phyloP scores from a whole-genome alignment of 2,329 filamentous ascomycete species.

The Neofusicoccum ribis region DNA sequence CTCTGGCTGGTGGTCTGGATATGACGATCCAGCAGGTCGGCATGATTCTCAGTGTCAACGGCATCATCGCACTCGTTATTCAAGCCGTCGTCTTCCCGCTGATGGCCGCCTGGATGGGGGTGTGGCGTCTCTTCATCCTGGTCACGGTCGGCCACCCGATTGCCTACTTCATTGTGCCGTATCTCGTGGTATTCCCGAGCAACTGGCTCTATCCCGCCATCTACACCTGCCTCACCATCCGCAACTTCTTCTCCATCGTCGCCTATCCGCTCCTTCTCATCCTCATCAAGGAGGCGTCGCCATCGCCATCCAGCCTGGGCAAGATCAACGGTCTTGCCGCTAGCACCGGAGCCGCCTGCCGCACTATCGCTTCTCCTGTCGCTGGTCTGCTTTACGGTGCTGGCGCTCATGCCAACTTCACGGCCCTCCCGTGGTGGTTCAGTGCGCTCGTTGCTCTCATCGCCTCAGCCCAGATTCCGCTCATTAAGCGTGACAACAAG shows the following conservation, averaged over 20 bases:
- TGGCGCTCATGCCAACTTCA: slow-evolving; percentile 58
- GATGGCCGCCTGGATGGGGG: slow-evolving; percentile 62
- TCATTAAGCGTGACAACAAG: slow-evolving; percentile 52
- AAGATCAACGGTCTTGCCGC: slow-evolving; percentile 73
- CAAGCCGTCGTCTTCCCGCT: slow-evolving; percentile 71
- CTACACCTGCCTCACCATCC: slow-evolving; percentile 64
- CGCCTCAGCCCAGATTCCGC: slow-evolving; percentile 58
- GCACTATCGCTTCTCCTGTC: slow-evolving; percentile 69
- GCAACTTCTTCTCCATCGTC: slow-evolving; percentile 68
- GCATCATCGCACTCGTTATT: slow-evolving; percentile 69
- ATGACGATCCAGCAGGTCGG: slow-evolving; percentile 67
- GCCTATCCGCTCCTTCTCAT: slow-evolving; percentile 69
- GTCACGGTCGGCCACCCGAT: slow-evolving; percentile 67
- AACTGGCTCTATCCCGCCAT: slow-evolving; percentile 60
- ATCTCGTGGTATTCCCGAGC: slow-evolving; percentile 60
- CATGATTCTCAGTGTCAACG: slow-evolving; percentile 68
- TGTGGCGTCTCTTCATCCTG: slow-evolving; percentile 66
- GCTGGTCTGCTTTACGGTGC: slow-evolving; percentile 67
- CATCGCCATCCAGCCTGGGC: slow-evolving; percentile 62
- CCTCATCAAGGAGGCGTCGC: slow-evolving; percentile 70
- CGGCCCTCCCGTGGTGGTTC: slow-evolving; percentile 64
- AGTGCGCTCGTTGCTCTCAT: slow-evolving; percentile 57
- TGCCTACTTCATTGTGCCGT: slow-evolving; percentile 69
- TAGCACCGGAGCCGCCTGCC: slow-evolving; percentile 68
- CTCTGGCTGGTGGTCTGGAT: slow-evolving; percentile 62